A percentile compares a stretch with the other conserved stretches of the same genome.
phyloP scores from a whole-genome alignment of 1,284 basidiomycete species.

The Ustilago xerochloae region DNA sequence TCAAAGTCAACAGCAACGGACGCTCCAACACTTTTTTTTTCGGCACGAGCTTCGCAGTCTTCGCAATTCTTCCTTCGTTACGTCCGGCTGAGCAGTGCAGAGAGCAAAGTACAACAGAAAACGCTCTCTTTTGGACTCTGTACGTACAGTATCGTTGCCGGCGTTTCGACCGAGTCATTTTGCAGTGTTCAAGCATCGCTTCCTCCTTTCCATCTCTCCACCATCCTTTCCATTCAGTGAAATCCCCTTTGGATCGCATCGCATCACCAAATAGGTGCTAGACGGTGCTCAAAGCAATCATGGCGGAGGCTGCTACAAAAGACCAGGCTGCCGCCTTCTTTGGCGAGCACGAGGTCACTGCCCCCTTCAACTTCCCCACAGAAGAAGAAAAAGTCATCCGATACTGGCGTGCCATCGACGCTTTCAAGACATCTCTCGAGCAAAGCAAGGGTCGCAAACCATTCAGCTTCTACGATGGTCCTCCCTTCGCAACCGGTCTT shows the following conservation, averaged over 20 bases:
- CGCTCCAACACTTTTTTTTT: background rate
- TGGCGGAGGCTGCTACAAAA: constrained; percentile 18
- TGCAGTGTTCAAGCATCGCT: background rate
- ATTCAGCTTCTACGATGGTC: constrained; percentile 96
- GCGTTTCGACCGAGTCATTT: constrained; percentile 8
- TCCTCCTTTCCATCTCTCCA: constrained; percentile 1
- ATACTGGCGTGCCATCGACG: constrained; percentile 97
- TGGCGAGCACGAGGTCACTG: constrained; percentile 66
- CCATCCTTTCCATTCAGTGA: constrained; percentile 23
- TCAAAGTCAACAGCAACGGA: too few relatives aligned
- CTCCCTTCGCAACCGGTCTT: constrained; percentile 95
- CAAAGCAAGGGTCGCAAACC: constrained; percentile 88
- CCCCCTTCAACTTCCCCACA: constrained; percentile 85
- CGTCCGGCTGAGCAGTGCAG: constrained; percentile 4
- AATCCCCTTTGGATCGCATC: constrained; percentile 9
- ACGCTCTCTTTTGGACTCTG: background rate
- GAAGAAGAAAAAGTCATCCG: constrained; percentile 92
- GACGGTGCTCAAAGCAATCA: constrained; percentile 15
- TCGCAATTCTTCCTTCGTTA: background rate
- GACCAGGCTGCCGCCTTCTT: constrained; percentile 34
- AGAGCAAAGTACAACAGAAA: background rate
- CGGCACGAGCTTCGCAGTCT: background rate
- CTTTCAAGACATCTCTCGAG: constrained; percentile 93
- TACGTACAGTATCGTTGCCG: background rate
- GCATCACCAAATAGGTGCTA: background rate